Evolutionary conservation across 306 rosid genomes (phyloP).

Genomic region (Sesbania bispinosa): DNA sequence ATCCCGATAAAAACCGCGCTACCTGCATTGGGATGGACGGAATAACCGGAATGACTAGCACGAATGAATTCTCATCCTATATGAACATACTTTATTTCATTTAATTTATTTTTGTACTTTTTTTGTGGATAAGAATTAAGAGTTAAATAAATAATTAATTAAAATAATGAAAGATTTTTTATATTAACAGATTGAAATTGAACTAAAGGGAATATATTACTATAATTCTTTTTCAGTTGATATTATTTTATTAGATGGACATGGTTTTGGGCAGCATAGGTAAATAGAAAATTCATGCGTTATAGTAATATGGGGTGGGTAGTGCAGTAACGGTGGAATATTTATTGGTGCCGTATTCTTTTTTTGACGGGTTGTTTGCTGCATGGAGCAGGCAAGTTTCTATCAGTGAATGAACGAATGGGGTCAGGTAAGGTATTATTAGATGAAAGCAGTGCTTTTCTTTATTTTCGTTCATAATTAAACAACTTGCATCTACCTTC

Average conservation of each 20-base stretch:
- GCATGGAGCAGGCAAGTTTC: conserved; percentile 5
- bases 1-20: too few species aligned
- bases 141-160: background rate
- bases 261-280: background rate
- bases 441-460: background rate
- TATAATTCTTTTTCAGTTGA: background rate
- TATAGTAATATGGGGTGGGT: background rate
- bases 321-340: background rate
- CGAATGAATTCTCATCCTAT: too few species aligned
- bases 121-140: background rate
- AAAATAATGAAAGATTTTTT: too few species aligned
- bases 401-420: background rate
- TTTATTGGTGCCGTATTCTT: background rate
- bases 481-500: background rate
- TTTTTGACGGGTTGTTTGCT: conserved; percentile 1
- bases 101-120: background rate
- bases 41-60: too few species aligned
- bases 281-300: background rate
- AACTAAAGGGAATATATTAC: background rate
- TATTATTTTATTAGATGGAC: background rate
- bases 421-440: conserved; percentile 8
- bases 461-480: background rate
- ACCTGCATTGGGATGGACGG: too few species aligned
- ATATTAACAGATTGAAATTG: background rate
- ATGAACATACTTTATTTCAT: background rate